Evolutionary conservation across 1,139 yeast species (phyloP), one percentile per base, ranked within the genome.

Genomic region (Geotrichum carabidarum): DNA sequence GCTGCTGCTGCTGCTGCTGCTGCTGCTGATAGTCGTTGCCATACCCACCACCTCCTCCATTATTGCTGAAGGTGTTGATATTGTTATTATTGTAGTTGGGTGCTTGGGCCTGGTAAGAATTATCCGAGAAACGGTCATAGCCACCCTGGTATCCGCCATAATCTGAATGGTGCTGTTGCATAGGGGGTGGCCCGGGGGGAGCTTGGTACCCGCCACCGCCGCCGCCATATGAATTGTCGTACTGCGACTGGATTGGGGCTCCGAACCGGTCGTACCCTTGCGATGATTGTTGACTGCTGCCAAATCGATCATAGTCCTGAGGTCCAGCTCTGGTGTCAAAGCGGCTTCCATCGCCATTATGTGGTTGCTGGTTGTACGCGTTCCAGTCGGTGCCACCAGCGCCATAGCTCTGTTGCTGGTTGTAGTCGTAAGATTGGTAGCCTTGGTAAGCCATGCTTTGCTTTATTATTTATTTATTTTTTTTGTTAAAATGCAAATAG

Each of bases 401-500:
- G 27, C 27, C 27, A 5, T 22, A 22, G 27, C 27, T 5, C 5
- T 22, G 27, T 3, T 22, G 27, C 27, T 22, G 27, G 27, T 22
- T 22, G 27, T 22, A 22, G 27, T 22, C 27, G 27, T 22, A 22
- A 22, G 27, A 22, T 22, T 22, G 27, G 27, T 22, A 22, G 27
- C 27, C 27, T 22, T 22, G 27, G 5, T 22, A 22, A 22, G 27
- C 27, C 27, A 22, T 22, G 27, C 27, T 22, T 22, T 5, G 3
- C 5, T 5, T 22, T 22, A 3, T 22, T 22, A 3, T 22, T 22
- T 22, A 3, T 22, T 22, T 22, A 5, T 22, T 22, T 22, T 22
- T 22, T 22, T 22, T 22, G 27, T 22, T 22, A 22, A 5, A 5
- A 22, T 22, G 27, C 54, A 55, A 14, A 65, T 64, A 30, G 65